Base-by-base conservation (phyloP, 1,284 basidiomycete species). In the Phlebopus sp. region DNA sequence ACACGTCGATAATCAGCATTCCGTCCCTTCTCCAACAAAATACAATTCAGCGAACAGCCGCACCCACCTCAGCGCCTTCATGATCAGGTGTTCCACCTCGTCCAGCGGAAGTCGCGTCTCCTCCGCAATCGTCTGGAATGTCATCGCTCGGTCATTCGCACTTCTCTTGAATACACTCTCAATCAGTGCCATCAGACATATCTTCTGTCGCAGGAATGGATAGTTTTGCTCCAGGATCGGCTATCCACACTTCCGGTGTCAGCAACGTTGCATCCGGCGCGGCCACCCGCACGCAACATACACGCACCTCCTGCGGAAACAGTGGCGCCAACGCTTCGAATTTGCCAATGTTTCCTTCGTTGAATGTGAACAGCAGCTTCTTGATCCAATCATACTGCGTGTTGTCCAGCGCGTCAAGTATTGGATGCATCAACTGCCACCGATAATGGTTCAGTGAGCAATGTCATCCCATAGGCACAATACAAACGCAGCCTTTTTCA, bases 131-230 rank as follows among this genome's bases (percentile, higher is more conserved):
- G 90, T 89, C 64, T 90, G 82, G 80, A 99, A 99, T 19, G 82
- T 77, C 79, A 98, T 87, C 39, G 86, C 86, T 40, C 92, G 78
- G 63, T 91, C 84, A 52, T 88, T 83, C 7, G 91, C 85, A 49
- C 77, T 77, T 51, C 96, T 79, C 65, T 84, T 85, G 80, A 97
- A 99, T 18, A 98, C 94, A 15, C 89, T 86, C 68, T 98, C 95
- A 63, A 99, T 98, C 52, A 99, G 79, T 25, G 97, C 94, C 94
- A 99, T 98, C 52, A 99, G 78, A 72, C 96, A 99, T 66, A 99
- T 98, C 79, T 99, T 99, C 72, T 99, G 95, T 27, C 94, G 82
- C 40, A 99, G 75, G 77, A 98, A 98, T 5, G 90, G 77, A 57
- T 89, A 84, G 64, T 92, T 92, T 61, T 90, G 84, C 69, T 90